Evolutionary conservation across 306 rosid genomes (phyloP), one percentile per base, ranked within the genome.

Genomic region (Trifolium fragiferum): DNA sequence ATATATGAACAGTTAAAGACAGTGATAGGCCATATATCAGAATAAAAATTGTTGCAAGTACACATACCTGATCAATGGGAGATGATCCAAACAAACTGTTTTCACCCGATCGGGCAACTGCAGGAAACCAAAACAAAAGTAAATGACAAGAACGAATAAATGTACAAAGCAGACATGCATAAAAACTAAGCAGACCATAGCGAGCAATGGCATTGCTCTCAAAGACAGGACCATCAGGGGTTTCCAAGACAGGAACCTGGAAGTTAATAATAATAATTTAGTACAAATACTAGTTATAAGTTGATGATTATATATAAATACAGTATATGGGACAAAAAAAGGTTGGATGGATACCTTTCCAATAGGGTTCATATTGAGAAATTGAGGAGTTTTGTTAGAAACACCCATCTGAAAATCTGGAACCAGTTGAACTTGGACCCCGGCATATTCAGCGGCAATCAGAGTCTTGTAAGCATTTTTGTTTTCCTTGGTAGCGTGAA

Each of bases 141-240:
- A 16, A 10, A 38, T 18, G 7, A 33, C 8, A 59, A 59, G 0
- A 44, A 23, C 4, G 0, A 8, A 15, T 4, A n/a, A 4, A 43
- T 13, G 9, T 1, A 62, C 2, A 73, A 8, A 18, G 40, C 0
- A 14, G 3, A 16, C 2, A 25, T 7, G 15, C 4, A 1, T 18
- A 14, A 14, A 6, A 3, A 27, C 5, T 1, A 9, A 59, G 10
- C 41, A 35, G 80, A 87, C 96, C 91, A 43, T 90, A 89, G 11
- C 96, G 94, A 23, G 98, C 92, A 59, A 90, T 90, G 2, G 98
- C 94, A 65, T 92, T 92, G 76, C 98, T 92, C 86, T 92, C 94
- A 20, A 90, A 92, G 12, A 92, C 51, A 1, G 92, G 59, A 50
- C 96, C 98, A 57, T 92, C 91, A 0, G 92, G 89, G 12, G 96